These are phyloP conservation scores for Talaromyces atroroseus DNA, from an alignment of 2,329 filamentous ascomycete genomes.

Conservation along the genomic window DNA sequence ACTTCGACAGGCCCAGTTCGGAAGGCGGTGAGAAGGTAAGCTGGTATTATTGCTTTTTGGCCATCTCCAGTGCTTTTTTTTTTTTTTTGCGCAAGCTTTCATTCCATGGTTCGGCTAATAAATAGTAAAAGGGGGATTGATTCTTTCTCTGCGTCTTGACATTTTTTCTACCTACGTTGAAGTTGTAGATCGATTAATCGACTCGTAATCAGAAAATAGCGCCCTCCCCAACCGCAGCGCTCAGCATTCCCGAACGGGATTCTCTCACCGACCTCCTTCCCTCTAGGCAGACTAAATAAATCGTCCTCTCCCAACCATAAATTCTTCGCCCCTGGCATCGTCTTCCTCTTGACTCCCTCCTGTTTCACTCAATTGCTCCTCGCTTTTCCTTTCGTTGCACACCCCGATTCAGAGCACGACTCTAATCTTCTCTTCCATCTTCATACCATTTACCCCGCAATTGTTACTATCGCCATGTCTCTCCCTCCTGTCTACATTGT, in stretches of 20 bases:
- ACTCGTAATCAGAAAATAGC: background rate
- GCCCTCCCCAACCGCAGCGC: too few relatives aligned
- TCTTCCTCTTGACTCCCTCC: background rate
- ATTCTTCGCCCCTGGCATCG: background rate
- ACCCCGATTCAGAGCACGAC: background rate
- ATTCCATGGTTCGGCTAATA: too few relatives aligned
- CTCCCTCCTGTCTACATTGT: slow-evolving; percentile 93
- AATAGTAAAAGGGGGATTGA: too few relatives aligned
- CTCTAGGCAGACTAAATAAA: background rate
- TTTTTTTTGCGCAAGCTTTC: background rate
- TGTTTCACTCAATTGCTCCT: background rate
- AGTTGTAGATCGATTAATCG: background rate
- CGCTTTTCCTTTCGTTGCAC: background rate
- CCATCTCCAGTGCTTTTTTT: background rate
- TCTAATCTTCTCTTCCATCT: background rate
- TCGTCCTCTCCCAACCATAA: background rate
- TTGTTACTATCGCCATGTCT: slow-evolving; percentile 53
- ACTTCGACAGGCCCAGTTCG: background rate
- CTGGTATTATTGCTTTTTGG: background rate
- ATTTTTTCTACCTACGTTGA: background rate
- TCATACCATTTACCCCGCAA: slow-evolving; percentile 3
- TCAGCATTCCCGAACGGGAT: background rate
- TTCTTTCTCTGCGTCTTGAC: background rate
- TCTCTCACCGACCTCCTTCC: background rate
- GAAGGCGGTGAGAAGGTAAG: slow-evolving; percentile 8